phyloP scores from a whole-genome alignment of 2,329 filamentous ascomycete genomes.

The Diaporthe longicolla region DNA sequence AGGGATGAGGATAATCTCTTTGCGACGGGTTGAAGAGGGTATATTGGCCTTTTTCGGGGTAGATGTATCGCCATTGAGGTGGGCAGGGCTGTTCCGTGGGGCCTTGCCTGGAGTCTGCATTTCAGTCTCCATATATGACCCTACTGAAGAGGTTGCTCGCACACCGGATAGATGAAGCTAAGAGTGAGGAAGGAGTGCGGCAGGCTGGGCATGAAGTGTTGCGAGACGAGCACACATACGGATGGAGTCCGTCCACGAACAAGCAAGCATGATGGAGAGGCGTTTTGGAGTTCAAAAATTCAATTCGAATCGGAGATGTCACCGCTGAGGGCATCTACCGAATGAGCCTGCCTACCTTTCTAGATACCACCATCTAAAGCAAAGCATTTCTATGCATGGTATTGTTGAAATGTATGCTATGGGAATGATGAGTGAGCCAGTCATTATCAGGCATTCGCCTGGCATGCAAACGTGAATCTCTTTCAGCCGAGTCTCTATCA shows the following conservation, averaged over 20 bases:
- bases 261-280: slow-evolving; percentile 44
- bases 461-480: not conserved
- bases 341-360: slow-evolving; percentile 19
- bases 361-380: slow-evolving; percentile 32
- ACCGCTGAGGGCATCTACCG: slow-evolving; percentile 1
- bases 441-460: not conserved
- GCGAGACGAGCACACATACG: not conserved
- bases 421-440: not conserved
- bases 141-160: too few species aligned
- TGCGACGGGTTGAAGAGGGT: slow-evolving; percentile 60
- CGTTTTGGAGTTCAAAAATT: slow-evolving; percentile 44
- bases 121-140: too few species aligned
- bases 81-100: too few species aligned
- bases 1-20: slow-evolving; percentile 82
- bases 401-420: not conserved
- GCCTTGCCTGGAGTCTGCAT: too few species aligned
- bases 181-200: not conserved
- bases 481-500: slow-evolving; percentile 16
- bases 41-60: not conserved
- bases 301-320: not conserved
- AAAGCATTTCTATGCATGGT: slow-evolving; percentile 9
- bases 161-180: not conserved
- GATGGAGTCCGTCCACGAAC: not conserved
- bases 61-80: not conserved
- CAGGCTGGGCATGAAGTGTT: slow-evolving; percentile 5